A percentile compares a stretch with the other conserved stretches of the same genome.
Evolutionary conservation across 2,329 filamentous ascomycete species (phyloP).

Genomic region (Scedosporium dehoogii): DNA sequence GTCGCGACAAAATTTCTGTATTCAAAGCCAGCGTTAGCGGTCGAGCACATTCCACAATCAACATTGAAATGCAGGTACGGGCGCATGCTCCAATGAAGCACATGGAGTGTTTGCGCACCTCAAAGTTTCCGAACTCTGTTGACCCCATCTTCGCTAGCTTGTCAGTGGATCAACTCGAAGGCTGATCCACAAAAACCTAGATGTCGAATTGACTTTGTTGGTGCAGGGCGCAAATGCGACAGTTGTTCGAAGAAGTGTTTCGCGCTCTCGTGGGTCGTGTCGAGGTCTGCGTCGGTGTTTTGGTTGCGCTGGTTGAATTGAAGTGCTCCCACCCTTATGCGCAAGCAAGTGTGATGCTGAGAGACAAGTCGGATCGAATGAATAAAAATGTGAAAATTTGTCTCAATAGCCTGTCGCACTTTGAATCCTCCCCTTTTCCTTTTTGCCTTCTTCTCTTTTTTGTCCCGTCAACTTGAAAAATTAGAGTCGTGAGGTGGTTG

Average conservation of each 20-base stretch:
- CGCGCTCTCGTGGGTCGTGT: not conserved
- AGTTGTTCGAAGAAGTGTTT: not conserved
- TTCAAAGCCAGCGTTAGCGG: constrained; percentile 15
- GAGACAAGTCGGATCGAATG: not conserved
- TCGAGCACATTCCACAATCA: constrained; percentile 7
- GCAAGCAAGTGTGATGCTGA: not conserved
- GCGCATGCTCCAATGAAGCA: not conserved
- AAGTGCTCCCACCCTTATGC: not conserved
- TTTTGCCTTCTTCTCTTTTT: constrained; percentile 10
- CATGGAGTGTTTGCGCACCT: constrained; percentile 26
- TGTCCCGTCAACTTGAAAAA: constrained; percentile 8
- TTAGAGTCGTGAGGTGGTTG: not conserved
- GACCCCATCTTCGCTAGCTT: constrained; percentile 39
- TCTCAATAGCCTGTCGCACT: not conserved
- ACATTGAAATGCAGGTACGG: constrained; percentile 12
- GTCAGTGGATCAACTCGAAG: not conserved
- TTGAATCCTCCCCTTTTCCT: constrained; percentile 5
- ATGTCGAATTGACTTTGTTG: not conserved
- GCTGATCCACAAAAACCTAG: not conserved
- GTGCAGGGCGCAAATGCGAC: not conserved
- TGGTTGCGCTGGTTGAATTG: not conserved
- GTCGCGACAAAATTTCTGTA: constrained; percentile 71
- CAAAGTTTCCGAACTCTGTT: constrained; percentile 52
- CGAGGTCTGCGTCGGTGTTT: constrained; percentile 1
- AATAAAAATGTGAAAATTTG: constrained; percentile 7